phyloP scores from a whole-genome alignment of 225 moss, liverwort and hornwort species.

The Physcomitrium patens region DNA sequence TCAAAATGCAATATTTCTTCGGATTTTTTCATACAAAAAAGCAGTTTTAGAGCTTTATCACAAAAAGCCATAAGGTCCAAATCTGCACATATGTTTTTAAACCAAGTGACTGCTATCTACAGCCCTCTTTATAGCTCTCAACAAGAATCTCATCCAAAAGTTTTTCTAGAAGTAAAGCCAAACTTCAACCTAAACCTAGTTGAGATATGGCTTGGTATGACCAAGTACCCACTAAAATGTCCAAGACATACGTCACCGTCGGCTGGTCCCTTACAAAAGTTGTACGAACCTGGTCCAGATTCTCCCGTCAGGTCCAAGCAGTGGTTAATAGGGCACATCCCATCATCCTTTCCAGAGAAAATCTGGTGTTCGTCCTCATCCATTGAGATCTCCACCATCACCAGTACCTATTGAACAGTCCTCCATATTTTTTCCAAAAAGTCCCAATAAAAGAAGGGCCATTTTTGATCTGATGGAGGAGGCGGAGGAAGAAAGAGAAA shows the following conservation, averaged over 20 bases:
- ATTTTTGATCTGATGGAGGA: slow-evolving; percentile 32
- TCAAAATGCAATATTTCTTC: no score
- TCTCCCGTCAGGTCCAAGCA: slow-evolving; percentile 8
- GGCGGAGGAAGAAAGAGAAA: slow-evolving; percentile 13
- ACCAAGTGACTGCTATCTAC: slow-evolving; percentile 8
- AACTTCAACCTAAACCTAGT: slow-evolving; percentile 7
- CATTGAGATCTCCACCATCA: slow-evolving; percentile 18
- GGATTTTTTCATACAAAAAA: no score
- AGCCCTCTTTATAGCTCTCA: slow-evolving; percentile 21
- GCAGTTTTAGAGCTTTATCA: slow-evolving; percentile 26
- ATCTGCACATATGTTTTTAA: slow-evolving; percentile 10
- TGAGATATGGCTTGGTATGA: slow-evolving; percentile 8
- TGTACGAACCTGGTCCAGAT: slow-evolving; percentile 23
- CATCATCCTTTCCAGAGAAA: background rate
- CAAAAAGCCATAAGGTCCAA: background rate
- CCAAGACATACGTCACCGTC: background rate
- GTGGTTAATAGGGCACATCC: slow-evolving; percentile 22
- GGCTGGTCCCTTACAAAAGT: slow-evolving; percentile 12
- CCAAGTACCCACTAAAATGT: slow-evolving; percentile 17
- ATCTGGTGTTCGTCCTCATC: slow-evolving; percentile 4
- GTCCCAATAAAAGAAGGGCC: slow-evolving; percentile 65
- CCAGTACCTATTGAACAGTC: slow-evolving; percentile 29
- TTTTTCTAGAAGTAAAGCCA: slow-evolving; percentile 1
- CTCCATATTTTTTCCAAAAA: slow-evolving; percentile 46
- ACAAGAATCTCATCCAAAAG: slow-evolving; percentile 27